phyloP scores from a whole-genome alignment of 768 basidiomycete species.

The Hericium erinaceus region DNA sequence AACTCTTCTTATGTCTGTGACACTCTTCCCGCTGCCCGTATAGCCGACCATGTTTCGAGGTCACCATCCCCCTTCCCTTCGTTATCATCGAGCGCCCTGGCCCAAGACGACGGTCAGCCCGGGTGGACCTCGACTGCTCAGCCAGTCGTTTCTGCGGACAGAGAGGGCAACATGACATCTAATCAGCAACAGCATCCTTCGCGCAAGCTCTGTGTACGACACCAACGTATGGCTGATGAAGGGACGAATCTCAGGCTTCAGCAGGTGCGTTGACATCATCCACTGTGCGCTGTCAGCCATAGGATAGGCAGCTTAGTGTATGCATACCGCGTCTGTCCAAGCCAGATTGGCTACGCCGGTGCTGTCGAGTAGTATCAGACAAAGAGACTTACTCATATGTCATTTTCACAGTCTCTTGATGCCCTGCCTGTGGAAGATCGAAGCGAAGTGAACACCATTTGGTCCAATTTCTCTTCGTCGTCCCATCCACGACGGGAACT shows the following conservation, averaged over 20 bases:
- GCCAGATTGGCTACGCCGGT: neutral
- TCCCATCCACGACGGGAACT: constrained; percentile 85
- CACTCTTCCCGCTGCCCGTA: constrained; percentile 55
- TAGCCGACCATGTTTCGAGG: constrained; percentile 25
- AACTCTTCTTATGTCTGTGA: constrained; percentile 50
- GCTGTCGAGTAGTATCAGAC: neutral
- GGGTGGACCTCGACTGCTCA: neutral
- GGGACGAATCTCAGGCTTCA: constrained; percentile 89
- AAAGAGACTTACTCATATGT: neutral
- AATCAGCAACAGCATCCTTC: constrained; percentile 28
- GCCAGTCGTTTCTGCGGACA: constrained; percentile 8
- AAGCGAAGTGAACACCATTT: constrained; percentile 81
- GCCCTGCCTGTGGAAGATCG: constrained; percentile 79
- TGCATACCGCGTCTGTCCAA: neutral
- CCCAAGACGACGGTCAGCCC: neutral
- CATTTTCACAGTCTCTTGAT: constrained; percentile 65
- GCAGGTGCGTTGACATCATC: constrained; percentile 43
- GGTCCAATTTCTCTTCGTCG: constrained; percentile 95
- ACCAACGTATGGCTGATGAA: constrained; percentile 95
- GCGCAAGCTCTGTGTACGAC: constrained; percentile 82
- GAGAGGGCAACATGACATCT: neutral
- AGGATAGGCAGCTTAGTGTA: neutral
- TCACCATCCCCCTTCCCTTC: constrained; percentile 14
- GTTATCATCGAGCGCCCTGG: constrained; percentile 15
- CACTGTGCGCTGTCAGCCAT: neutral